Percentiles rank a stretch among this genome's conserved stretches.
Conservation (phyloP, 2,329 filamentous ascomycete genomes). For the Aspergillus hortae region DNA sequence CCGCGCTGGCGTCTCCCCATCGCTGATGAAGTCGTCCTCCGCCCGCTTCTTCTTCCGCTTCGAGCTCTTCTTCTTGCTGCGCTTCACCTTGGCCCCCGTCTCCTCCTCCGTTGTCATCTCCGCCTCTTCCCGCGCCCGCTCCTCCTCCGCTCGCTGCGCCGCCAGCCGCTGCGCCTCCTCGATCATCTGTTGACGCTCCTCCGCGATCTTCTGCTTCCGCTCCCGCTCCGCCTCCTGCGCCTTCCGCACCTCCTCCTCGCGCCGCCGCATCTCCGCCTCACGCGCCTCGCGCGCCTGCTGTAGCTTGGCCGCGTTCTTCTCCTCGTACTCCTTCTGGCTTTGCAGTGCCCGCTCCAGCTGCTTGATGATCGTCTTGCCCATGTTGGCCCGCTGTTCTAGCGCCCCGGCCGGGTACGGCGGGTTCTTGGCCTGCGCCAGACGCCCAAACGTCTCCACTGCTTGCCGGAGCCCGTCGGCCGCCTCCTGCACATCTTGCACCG, state of each 20-base stretch:
- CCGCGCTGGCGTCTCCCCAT: slow-evolving; percentile 22
- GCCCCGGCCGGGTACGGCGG: slow-evolving; percentile 88
- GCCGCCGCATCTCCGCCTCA: slow-evolving; percentile 72
- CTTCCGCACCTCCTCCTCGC: slow-evolving; percentile 71
- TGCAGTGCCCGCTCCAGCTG: slow-evolving; percentile 84
- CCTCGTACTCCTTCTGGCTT: slow-evolving; percentile 85
- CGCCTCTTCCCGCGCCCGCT: slow-evolving; percentile 64
- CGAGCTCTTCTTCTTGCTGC: slow-evolving; percentile 58
- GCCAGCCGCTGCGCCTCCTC: slow-evolving; percentile 72
- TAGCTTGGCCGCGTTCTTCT: slow-evolving; percentile 85
- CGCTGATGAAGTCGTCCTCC: slow-evolving; percentile 29
- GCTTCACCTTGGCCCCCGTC: slow-evolving; percentile 75
- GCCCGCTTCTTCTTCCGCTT: slow-evolving; percentile 61
- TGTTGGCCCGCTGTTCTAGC: slow-evolving; percentile 91
- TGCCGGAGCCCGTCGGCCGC: slow-evolving; percentile 77
- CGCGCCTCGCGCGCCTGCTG: slow-evolving; percentile 74
- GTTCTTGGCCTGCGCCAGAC: slow-evolving; percentile 58
- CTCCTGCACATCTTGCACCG: slow-evolving; percentile 73
- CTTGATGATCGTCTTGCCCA: slow-evolving; percentile 92
- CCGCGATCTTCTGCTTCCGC: slow-evolving; percentile 74
- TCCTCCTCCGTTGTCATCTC: slow-evolving; percentile 79
- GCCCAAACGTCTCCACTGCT: slow-evolving; percentile 69
- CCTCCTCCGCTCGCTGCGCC: slow-evolving; percentile 67
- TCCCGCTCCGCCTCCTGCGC: slow-evolving; percentile 68
- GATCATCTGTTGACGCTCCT: slow-evolving; percentile 77